phyloP scores from a whole-genome alignment of 2,329 filamentous ascomycete genomes.

The Thielaviopsis punctulata region DNA sequence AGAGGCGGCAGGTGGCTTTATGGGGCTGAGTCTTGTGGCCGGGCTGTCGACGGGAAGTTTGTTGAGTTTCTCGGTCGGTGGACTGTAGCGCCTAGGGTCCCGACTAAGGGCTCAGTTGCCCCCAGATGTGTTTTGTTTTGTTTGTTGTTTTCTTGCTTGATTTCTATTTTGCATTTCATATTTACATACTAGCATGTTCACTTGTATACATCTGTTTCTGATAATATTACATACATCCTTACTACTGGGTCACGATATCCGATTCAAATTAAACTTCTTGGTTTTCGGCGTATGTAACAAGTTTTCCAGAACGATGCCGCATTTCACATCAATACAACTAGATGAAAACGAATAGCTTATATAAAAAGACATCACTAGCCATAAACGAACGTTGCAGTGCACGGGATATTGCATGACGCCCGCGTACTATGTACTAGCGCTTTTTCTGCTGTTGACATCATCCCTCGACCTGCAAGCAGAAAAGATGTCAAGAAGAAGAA shows the following conservation, averaged over 20 bases:
- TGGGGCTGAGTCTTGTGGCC: conserved; percentile 76
- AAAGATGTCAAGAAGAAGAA: background rate
- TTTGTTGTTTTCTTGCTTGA: background rate
- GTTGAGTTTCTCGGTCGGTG: conserved; percentile 61
- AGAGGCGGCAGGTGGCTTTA: conserved; percentile 82
- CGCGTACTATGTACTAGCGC: too few species aligned
- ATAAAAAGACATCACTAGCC: background rate
- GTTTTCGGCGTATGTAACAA: too few species aligned
- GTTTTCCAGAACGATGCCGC: too few species aligned
- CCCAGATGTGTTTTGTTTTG: background rate
- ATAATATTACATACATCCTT: background rate
- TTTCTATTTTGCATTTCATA: background rate
- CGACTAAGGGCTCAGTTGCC: background rate
- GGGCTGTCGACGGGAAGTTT: conserved; percentile 76
- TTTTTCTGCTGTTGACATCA: too few species aligned
- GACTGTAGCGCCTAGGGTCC: conserved; percentile 20
- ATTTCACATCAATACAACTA: too few species aligned
- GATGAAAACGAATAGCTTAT: background rate
- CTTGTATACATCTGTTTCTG: background rate
- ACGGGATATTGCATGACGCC: background rate
- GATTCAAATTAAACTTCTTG: too few species aligned
- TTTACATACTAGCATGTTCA: too few species aligned
- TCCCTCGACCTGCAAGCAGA: background rate
- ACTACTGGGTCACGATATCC: too few species aligned
- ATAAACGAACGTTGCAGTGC: background rate